Base-by-base conservation (phyloP, 2,329 filamentous ascomycete species). In the Thermomyces lanuginosus region DNA sequence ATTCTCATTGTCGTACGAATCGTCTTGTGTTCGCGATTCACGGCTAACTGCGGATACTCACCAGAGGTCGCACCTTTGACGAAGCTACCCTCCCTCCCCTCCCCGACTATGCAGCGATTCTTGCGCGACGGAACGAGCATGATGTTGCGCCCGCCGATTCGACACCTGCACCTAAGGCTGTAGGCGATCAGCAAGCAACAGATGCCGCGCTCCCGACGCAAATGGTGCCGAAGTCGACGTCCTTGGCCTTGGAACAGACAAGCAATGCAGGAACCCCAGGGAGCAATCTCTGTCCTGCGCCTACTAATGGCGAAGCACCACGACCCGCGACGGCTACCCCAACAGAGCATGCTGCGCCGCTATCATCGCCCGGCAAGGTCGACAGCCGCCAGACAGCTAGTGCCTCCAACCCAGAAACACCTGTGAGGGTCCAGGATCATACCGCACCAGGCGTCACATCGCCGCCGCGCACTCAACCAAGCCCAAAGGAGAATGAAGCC, bases 1-100 rank as follows among this genome's bases (percentile, higher is more conserved):
- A n/a, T n/a, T n/a, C n/a, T n/a, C n/a, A n/a, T n/a, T n/a, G n/a
- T n/a, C n/a, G n/a, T n/a, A n/a, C n/a, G n/a, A n/a, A n/a, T n/a
- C n/a, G n/a, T n/a, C n/a, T n/a, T n/a, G n/a, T 20, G 18, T 8
- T 9, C 9, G 18, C 18, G 18, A 20, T 9, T 20, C 8, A 20
- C 8, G 18, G 7, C 30, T 31, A 21, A 32, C n/a, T n/a, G n/a
- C n/a, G n/a, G n/a, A n/a, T n/a, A n/a, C n/a, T n/a, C n/a, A n/a
- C 26, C 40, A 71, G 68, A 59, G 63, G 64, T 39, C 64, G 60
- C 34, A 57, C 56, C 44, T 72, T 70, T 50, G 55, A 67, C 45
- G 63, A 68, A 47, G 48, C 57, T 37, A 64, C 64, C 27, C 55
- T 69, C 21, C 64, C 60, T 34, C 38, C 46, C 19, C 46, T 53